phyloP scores from a whole-genome alignment of 805 yeast genomes.

The Spathaspora passalidarum region DNA sequence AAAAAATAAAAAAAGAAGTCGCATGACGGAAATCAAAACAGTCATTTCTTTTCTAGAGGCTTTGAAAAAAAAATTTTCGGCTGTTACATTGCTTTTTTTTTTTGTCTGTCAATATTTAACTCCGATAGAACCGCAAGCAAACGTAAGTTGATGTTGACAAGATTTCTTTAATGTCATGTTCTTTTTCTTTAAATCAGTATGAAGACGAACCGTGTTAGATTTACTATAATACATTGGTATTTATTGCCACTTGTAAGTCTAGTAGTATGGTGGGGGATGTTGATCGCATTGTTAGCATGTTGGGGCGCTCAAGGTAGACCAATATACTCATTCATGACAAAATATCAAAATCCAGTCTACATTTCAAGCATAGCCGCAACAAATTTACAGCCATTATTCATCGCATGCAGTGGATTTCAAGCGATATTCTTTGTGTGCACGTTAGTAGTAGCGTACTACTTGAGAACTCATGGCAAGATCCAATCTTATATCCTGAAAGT shows the following conservation, averaged over 20 bases:
- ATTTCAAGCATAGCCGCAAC: constrained; percentile 90
- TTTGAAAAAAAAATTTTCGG: no score
- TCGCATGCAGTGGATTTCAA: constrained; percentile 73
- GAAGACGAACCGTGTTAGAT: constrained; percentile 9
- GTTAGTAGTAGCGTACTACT: constrained; percentile 56
- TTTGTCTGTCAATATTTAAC: no score
- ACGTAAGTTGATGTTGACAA: no score
- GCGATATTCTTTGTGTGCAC: constrained; percentile 70
- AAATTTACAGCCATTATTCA: constrained; percentile 78
- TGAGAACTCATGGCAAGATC: constrained; percentile 52
- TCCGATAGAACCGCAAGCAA: no score
- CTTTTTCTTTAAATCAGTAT: no score
- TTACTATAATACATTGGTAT: constrained; percentile 48
- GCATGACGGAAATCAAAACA: no score
- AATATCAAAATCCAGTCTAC: constrained; percentile 54
- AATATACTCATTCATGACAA: constrained; percentile 50
- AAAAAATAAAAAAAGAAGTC: no score
- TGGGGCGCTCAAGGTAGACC: constrained; percentile 87
- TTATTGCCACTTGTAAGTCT: constrained; percentile 64
- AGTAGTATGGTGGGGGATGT: constrained; percentile 88
- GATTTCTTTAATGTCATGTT: no score
- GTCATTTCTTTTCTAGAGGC: no score
- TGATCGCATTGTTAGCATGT: constrained; percentile 68
- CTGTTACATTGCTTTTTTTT: no score
- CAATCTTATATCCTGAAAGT: constrained; percentile 46